Conservation (phyloP, 208 protist genomes). For the Leishmania tropica region DNA sequence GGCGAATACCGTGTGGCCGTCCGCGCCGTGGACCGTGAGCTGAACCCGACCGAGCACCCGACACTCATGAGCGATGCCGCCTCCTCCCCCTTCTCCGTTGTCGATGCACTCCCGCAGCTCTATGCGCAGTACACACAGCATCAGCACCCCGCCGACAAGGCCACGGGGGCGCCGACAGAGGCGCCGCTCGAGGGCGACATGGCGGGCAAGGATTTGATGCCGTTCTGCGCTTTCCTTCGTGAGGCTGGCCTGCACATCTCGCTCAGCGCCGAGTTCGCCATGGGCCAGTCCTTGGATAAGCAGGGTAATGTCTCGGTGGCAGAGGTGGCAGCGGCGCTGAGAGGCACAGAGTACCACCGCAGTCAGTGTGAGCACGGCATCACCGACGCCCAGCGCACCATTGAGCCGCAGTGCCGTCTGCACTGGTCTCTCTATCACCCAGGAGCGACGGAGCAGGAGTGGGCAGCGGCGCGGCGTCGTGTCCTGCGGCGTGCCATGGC, state of each 20-base stretch:
- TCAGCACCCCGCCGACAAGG: not conserved
- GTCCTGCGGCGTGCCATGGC: constrained; percentile 65
- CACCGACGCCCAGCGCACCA: constrained; percentile 51
- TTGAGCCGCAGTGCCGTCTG: constrained; percentile 57
- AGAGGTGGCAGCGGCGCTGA: constrained; percentile 48
- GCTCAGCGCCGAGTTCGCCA: constrained; percentile 71
- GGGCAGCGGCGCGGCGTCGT: constrained; percentile 61
- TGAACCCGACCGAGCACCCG: constrained; percentile 38
- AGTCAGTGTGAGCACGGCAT: constrained; percentile 54
- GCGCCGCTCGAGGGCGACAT: constrained; percentile 20
- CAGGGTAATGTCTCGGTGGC: constrained; percentile 56
- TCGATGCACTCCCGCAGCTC: constrained; percentile 77
- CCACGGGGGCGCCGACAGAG: constrained; percentile 13
- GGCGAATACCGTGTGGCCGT: constrained; percentile 83
- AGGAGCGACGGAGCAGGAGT: constrained; percentile 75
- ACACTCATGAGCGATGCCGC: constrained; percentile 55
- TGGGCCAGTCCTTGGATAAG: constrained; percentile 69
- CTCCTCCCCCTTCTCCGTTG: constrained; percentile 62
- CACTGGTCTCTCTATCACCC: constrained; percentile 86
- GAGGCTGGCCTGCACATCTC: constrained; percentile 79
- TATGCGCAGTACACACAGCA: constrained; percentile 51
- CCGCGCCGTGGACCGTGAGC: constrained; percentile 57
- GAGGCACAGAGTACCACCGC: constrained; percentile 44
- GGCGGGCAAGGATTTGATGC: constrained; percentile 51
- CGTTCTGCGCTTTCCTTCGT: constrained; percentile 75